Base-by-base conservation (phyloP, 768 basidiomycete genomes). In the Pisolithus albus region DNA sequence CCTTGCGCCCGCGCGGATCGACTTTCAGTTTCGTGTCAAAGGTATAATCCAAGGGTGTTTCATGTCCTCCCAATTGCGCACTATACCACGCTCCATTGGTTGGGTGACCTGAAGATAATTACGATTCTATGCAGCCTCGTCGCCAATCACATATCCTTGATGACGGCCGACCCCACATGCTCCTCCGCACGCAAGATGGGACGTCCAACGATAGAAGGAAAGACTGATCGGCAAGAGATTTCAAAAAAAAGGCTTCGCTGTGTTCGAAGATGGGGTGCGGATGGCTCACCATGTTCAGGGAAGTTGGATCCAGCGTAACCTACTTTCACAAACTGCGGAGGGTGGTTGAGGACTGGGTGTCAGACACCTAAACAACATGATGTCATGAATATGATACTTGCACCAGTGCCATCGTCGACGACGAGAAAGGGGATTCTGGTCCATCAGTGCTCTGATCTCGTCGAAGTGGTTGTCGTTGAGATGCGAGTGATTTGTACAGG, bases 1-100 rank as follows among this genome's bases (percentile, higher is more conserved):
- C 80, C 72, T 97, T 99, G 55, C 81, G 76, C 0, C 92, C 95
- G 23, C 75, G 74, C 39, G 94, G 85, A 62, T 97, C 86, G 56
- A 97, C 76, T 63, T 83, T 80, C 59, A 99, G 81, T 73, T 98
- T 98, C 75, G 96, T 92, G 59, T 90, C 75, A 66, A 99, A 99
- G 1, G 96, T 99, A 70, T 97, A 98, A 68, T 99, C 84, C 96
- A 99, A 16, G 98, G 78, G 61, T 92, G 81, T 64, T 86, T 86
- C 96, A 98, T 99, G 70, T 99, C 96, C 66, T 93, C 91, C 96
- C 96, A 99, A 71, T 98, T 97, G 60, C 88, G 85, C 45, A 99
- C 86, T 71, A 99, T 97, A 39, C 96, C 96, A 68, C 98, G 96
- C 67, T 98, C 96, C 90, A 99, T 92, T 1, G 96, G 96, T 63